Base-by-base conservation (phyloP, 2,329 filamentous ascomycete species). In the Aspergillus quadrilineatus region DNA sequence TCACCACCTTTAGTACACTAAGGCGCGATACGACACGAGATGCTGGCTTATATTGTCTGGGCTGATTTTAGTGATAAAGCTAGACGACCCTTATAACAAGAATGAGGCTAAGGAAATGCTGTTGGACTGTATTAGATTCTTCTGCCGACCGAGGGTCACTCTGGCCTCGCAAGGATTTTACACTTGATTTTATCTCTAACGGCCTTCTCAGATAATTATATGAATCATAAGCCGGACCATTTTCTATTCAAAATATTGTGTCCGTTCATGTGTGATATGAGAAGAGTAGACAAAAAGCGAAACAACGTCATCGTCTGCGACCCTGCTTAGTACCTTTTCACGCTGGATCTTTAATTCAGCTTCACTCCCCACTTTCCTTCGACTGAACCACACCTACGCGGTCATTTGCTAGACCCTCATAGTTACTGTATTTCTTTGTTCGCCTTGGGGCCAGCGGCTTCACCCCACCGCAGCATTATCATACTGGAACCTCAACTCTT, bases 261-360 rank as follows among this genome's bases (percentile, higher is more conserved):
- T 14, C 32, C 3, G 8, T 28, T 30, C 32, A 12, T 45, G 39
- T 36, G 12, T 46, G 8, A 22, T 22, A 39, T 29, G 37, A n/a
- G 28, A 28, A 26, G 15, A 28, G n/a, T 12, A 45, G 8, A 50
- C n/a, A 44, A 50, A 50, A 57, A 53, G 36, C 29, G 48, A 53
- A 48, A 42, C 42, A 48, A 48, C 43, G 49, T 53, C 55, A 57
- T 53, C 48, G 26, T 46, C 29, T 30, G 30, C 45, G 36, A 12
- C 28, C 29, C 30, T 55, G 15, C 43, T 22, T 42, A 29, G n/a
- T 37, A 14, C 39, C 50, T 57, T 58, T 57, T 59, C 52, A 39
- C 37, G 57, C 37, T 50, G 52, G 55, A 53, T 60, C 55, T 50
- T 61, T 32, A 50, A 50, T 57, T 46, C 41, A 56, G 36, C 54